phyloP scores from a whole-genome alignment of 306 rosid genomes.

The Malus sieversii region DNA sequence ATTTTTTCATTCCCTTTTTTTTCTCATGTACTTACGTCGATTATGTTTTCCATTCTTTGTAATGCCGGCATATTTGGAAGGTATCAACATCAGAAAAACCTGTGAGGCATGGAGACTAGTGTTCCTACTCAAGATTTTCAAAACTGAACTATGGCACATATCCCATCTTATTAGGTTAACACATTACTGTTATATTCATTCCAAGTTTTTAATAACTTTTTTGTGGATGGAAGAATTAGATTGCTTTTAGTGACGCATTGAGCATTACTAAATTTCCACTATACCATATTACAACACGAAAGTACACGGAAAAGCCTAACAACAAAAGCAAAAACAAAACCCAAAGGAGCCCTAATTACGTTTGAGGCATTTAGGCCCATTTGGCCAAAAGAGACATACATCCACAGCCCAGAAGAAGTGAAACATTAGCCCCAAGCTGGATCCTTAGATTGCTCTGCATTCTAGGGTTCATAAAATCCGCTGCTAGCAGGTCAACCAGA shows the following conservation, averaged over 20 bases:
- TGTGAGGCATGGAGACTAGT: neutral
- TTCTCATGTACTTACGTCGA: neutral
- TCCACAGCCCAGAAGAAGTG: slow-evolving; percentile 47
- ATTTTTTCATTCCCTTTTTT: neutral
- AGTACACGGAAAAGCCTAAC: neutral
- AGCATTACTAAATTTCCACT: neutral
- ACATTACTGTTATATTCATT: neutral
- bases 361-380: slow-evolving; percentile 25
- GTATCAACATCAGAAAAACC: neutral
- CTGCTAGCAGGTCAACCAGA: slow-evolving; percentile 62
- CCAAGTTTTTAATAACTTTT: neutral
- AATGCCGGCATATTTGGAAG: neutral
- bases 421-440: slow-evolving; percentile 41
- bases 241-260: neutral
- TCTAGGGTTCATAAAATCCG: slow-evolving; percentile 48
- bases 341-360: neutral
- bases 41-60: neutral
- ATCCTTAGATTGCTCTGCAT: slow-evolving; percentile 45
- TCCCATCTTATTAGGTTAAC: neutral
- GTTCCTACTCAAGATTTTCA: neutral
- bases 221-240: neutral
- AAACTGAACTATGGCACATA: neutral
- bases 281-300: neutral
- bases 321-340: neutral
- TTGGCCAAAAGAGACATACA: slow-evolving; percentile 53